phyloP scores from a whole-genome alignment of 148 eudicot species.

The Nepenthes gracilis region DNA sequence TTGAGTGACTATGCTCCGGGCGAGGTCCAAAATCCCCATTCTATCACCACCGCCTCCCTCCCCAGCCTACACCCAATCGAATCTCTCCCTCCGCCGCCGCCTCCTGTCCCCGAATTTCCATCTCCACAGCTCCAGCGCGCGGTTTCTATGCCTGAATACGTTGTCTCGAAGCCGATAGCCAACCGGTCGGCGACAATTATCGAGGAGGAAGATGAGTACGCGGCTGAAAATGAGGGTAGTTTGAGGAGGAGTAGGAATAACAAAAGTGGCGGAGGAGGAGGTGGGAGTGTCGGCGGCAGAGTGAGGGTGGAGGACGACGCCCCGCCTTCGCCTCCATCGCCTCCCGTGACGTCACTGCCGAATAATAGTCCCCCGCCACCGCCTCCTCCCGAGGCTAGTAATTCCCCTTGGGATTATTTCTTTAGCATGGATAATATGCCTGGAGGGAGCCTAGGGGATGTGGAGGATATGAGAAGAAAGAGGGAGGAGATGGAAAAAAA shows the following conservation, averaged over 20 bases:
- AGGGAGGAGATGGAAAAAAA: slow-evolving; percentile 36
- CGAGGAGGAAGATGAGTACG: slow-evolving; percentile 39
- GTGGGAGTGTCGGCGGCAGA: slow-evolving; percentile 19
- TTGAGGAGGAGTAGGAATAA: slow-evolving; percentile 25
- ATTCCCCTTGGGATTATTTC: slow-evolving; percentile 51
- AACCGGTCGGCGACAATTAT: slow-evolving; percentile 22
- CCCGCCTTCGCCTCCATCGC: slow-evolving; percentile 21
- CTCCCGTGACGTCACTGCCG: slow-evolving; percentile 21
- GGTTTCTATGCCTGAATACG: slow-evolving; percentile 53
- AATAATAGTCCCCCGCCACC: slow-evolving; percentile 14
- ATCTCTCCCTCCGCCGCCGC: slow-evolving; percentile 25
- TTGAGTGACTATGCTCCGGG: slow-evolving; percentile 62
- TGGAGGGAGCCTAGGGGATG: slow-evolving; percentile 40
- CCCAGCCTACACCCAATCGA: slow-evolving; percentile 5
- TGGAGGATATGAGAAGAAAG: slow-evolving; percentile 30
- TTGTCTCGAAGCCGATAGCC: slow-evolving; percentile 10
- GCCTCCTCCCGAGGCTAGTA: slow-evolving; percentile 20
- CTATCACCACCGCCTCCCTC: slow-evolving; percentile 1
- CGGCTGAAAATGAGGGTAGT: slow-evolving; percentile 16
- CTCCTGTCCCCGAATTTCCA: slow-evolving; percentile 3
- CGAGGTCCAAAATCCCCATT: slow-evolving; percentile 29
- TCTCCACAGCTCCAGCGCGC: slow-evolving; percentile 51
- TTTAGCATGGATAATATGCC: slow-evolving; percentile 47
- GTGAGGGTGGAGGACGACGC: slow-evolving; percentile 13
- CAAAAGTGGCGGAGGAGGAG: slow-evolving; percentile 5